Evolutionary conservation across 2,329 filamentous ascomycete species (phyloP).

Genomic region (Neocatenulostroma microsporum): DNA sequence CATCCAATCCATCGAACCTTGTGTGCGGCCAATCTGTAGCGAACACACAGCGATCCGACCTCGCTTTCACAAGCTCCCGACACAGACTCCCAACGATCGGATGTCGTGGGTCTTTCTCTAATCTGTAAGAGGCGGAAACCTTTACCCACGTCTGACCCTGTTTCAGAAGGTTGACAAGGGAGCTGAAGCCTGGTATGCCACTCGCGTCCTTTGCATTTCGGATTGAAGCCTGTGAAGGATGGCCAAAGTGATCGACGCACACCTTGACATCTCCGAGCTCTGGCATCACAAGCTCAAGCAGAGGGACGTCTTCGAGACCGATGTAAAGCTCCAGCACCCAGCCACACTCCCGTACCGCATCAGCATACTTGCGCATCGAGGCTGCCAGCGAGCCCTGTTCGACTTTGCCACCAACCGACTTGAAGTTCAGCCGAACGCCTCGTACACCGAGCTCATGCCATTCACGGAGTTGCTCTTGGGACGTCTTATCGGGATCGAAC

Average conservation of each 20-base stretch:
- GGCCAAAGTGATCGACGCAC: constrained; percentile 54
- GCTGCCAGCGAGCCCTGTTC: constrained; percentile 34
- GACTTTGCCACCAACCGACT: constrained; percentile 41
- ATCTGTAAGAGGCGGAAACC: constrained; percentile 51
- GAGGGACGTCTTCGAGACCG: too few relatives aligned
- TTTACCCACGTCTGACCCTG: constrained; percentile 49
- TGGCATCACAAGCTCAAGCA: constrained; percentile 43
- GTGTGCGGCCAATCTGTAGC: constrained; percentile 59
- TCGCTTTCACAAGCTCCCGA: constrained; percentile 43
- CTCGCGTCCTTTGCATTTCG: constrained; percentile 28
- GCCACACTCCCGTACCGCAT: constrained; percentile 24
- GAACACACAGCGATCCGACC: constrained; percentile 45
- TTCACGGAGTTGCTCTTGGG: constrained; percentile 36
- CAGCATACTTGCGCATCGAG: constrained; percentile 28
- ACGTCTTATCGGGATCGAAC: constrained; percentile 39
- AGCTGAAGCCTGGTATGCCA: constrained; percentile 41
- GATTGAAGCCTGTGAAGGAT: constrained; percentile 36
- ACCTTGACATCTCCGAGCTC: constrained; percentile 42
- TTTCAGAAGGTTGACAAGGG: constrained; percentile 42
- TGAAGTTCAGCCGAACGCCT: constrained; percentile 52
- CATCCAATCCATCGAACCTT: constrained; percentile 50
- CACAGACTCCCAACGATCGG: constrained; percentile 42
- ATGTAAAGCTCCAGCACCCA: constrained; percentile 55
- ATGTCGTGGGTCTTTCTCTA: constrained; percentile 39
- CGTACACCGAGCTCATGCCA: constrained; percentile 54